phyloP scores from a whole-genome alignment of 768 basidiomycete species.

The Vararia minispora region DNA sequence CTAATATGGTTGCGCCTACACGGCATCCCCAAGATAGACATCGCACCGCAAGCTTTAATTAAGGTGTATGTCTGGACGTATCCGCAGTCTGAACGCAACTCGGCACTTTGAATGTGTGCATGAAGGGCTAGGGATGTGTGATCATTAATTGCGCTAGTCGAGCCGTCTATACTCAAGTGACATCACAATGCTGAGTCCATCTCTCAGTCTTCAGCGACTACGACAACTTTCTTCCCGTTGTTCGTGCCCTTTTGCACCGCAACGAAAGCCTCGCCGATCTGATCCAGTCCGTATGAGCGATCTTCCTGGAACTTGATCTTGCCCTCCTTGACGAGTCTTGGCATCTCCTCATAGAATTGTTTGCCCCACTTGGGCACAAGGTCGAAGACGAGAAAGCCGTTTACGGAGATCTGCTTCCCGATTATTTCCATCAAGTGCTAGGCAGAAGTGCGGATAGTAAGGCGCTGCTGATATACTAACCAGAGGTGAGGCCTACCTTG shows the following conservation, averaged over 20 bases:
- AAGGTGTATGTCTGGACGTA: too few species aligned
- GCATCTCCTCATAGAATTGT: constrained; percentile 22
- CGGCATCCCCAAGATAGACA: too few species aligned
- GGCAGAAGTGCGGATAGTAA: not conserved
- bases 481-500: too few species aligned
- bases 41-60: too few species aligned
- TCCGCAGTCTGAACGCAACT: too few species aligned
- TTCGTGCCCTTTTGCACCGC: constrained; percentile 19
- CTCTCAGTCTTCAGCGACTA: constrained; percentile 9
- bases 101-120: too few species aligned
- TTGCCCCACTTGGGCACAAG: constrained; percentile 17
- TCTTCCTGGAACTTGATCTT: constrained; percentile 20
- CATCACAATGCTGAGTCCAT: too few species aligned
- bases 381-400: constrained; percentile 21
- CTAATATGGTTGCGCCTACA: too few species aligned
- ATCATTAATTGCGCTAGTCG: too few species aligned
- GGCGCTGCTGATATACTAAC: not conserved
- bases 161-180: too few species aligned
- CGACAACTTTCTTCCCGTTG: constrained; percentile 20
- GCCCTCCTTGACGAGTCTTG: constrained; percentile 17
- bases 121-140: too few species aligned
- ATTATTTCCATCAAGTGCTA: constrained; percentile 19
- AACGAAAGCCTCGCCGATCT: constrained; percentile 17
- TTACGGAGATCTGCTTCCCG: constrained; percentile 18
- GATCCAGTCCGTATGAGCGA: constrained; percentile 16